Conservation (phyloP, 2,329 filamentous ascomycete genomes). For the Blumeriella jaapii region DNA sequence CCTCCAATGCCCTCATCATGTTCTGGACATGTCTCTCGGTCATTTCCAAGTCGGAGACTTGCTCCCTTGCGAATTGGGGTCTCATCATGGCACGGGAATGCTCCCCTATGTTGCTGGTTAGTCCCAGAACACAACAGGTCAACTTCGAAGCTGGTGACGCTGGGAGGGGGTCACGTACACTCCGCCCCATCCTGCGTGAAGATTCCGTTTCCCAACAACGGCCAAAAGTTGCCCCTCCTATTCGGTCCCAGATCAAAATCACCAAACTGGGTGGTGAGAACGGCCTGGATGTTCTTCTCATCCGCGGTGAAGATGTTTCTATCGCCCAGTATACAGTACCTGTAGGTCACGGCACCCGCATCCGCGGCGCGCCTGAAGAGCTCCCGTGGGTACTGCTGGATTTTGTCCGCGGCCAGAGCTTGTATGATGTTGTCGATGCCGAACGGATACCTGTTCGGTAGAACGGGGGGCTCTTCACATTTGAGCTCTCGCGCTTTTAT, state of each 20-base stretch:
- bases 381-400: slow-evolving; percentile 19
- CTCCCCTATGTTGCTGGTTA: slow-evolving; percentile 14
- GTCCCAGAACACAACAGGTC: neutral
- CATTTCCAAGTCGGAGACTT: slow-evolving; percentile 55
- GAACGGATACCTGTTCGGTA: slow-evolving; percentile 17
- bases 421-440: slow-evolving; percentile 22
- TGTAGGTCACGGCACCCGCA: slow-evolving; percentile 24
- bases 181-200: slow-evolving; percentile 24
- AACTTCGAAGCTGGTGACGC: neutral
- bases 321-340: slow-evolving; percentile 15
- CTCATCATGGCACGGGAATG: slow-evolving; percentile 35
- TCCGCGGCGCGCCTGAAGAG: slow-evolving; percentile 26
- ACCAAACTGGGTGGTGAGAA: slow-evolving; percentile 40
- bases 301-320: slow-evolving; percentile 19
- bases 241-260: slow-evolving; percentile 42
- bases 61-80: slow-evolving; percentile 42
- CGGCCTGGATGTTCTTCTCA: slow-evolving; percentile 40
- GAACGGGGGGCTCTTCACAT: slow-evolving; percentile 18
- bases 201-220: slow-evolving; percentile 24
- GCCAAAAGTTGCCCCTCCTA: slow-evolving; percentile 40
- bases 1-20: slow-evolving; percentile 45
- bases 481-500: slow-evolving; percentile 17
- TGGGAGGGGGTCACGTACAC: slow-evolving; percentile 8
- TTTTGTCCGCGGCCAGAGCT: slow-evolving; percentile 17
- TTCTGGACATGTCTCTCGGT: slow-evolving; percentile 58